phyloP scores from a whole-genome alignment of 495 filamentous ascomycete species.

The Penicillium lividum region DNA sequence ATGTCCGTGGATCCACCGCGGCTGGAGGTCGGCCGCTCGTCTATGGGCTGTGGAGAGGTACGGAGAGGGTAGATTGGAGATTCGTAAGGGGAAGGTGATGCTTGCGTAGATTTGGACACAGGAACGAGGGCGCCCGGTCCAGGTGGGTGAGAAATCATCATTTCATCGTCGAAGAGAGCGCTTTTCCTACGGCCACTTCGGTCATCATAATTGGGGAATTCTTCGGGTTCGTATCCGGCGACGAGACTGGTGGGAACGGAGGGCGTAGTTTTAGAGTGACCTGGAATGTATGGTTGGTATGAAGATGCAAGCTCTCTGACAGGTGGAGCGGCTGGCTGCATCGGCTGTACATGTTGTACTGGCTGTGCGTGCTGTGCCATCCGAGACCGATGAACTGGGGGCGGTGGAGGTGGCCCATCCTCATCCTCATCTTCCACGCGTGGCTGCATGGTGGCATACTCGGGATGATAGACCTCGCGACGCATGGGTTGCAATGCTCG shows the following conservation, averaged over 20 bases:
- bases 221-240: slow-evolving; percentile 67
- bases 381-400: slow-evolving; percentile 47
- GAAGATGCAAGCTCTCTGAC: slow-evolving; percentile 22
- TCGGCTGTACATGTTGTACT: slow-evolving; percentile 29
- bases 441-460: slow-evolving; percentile 62
- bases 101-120: slow-evolving; percentile 17
- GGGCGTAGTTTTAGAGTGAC: slow-evolving; percentile 37
- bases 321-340: slow-evolving; percentile 28
- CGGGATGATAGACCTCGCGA: slow-evolving; percentile 34
- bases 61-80: slow-evolving; percentile 39
- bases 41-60: slow-evolving; percentile 34
- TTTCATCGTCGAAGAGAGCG: slow-evolving; percentile 34
- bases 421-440: slow-evolving; percentile 70
- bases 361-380: slow-evolving; percentile 28
- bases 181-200: slow-evolving; percentile 29
- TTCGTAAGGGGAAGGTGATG: slow-evolving; percentile 25
- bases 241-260: slow-evolving; percentile 67
- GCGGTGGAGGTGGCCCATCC: slow-evolving; percentile 49
- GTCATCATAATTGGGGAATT: slow-evolving; percentile 49
- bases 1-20: slow-evolving; percentile 51
- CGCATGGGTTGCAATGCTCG: slow-evolving; percentile 27
- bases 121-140: slow-evolving; percentile 23
- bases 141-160: slow-evolving; percentile 29
- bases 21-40: slow-evolving; percentile 26
- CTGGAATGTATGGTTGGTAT: slow-evolving; percentile 41